A percentile compares a stretch with the other conserved stretches of the same genome.
These are phyloP conservation scores for Amylostereum areolatum DNA, from an alignment of 1,284 basidiomycete species.

Conservation along the genomic window DNA sequence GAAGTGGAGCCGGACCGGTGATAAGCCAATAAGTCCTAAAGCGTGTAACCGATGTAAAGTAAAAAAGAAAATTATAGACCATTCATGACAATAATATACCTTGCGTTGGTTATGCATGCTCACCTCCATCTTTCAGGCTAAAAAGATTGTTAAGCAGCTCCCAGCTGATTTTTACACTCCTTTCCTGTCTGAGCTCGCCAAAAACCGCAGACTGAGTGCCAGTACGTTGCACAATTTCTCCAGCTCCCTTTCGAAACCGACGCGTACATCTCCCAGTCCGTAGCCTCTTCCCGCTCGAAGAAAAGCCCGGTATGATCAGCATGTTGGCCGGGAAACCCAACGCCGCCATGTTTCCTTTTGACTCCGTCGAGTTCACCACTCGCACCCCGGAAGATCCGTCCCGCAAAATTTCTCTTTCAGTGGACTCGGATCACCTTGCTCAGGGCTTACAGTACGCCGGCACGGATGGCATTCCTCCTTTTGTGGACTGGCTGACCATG, in stretches of 20 bases:
- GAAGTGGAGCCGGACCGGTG: no score
- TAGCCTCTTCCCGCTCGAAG: constrained; percentile 70
- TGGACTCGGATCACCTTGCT: constrained; percentile 54
- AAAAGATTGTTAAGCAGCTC: constrained; percentile 19
- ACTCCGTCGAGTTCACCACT: constrained; percentile 57
- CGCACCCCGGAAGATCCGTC: constrained; percentile 38
- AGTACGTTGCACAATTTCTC: constrained; percentile 34
- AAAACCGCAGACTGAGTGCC: constrained; percentile 50
- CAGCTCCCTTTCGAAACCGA: background rate
- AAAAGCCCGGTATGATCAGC: constrained; percentile 76
- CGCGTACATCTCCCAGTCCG: constrained; percentile 21
- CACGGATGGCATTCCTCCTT: constrained; percentile 61
- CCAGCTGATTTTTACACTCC: constrained; percentile 44
- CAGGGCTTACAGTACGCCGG: constrained; percentile 75
- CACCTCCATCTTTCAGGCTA: no score
- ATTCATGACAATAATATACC: no score
- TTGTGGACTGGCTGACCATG: constrained; percentile 62
- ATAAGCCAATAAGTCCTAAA: no score
- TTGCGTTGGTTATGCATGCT: no score
- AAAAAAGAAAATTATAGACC: no score
- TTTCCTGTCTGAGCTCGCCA: constrained; percentile 57
- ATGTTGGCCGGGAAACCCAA: constrained; percentile 86
- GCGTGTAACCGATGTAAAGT: no score
- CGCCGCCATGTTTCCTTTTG: constrained; percentile 83
- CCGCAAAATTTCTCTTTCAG: constrained; percentile 38